These are phyloP conservation scores for Penicillium nucicola DNA, from an alignment of 495 filamentous ascomycete species.

Conservation along the genomic window DNA sequence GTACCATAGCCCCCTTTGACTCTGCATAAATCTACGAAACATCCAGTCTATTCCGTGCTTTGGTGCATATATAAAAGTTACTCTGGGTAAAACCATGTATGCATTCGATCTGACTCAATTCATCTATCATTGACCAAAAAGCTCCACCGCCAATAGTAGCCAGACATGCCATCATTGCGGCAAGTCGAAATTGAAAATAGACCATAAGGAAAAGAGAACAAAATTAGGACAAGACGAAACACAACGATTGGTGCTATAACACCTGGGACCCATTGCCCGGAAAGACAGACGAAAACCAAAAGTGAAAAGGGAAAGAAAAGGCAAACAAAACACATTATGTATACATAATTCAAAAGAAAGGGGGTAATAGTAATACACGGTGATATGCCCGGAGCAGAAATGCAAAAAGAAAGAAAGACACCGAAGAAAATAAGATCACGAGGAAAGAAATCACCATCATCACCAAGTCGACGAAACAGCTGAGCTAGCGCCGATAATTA, in stretches of 20 bases:
- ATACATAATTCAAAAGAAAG: slow-evolving; percentile 4
- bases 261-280: not conserved
- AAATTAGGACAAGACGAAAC: not conserved
- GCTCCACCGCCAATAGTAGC: not conserved
- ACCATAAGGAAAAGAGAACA: not conserved
- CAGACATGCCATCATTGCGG: not conserved
- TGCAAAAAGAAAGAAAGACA: not conserved
- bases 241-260: not conserved
- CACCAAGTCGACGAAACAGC: not conserved
- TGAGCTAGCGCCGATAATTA: not conserved
- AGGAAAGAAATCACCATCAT: not conserved
- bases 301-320: too few relatives aligned
- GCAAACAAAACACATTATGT: slow-evolving; percentile 3
- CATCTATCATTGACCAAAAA: slow-evolving; percentile 1
- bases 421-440: not conserved
- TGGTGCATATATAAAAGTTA: not conserved
- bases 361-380: slow-evolving; percentile 12
- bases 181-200: not conserved
- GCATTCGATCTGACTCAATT: not conserved
- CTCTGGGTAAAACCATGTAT: not conserved
- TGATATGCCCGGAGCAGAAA: slow-evolving; percentile 1
- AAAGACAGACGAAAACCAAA: not conserved
- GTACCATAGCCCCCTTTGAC: slow-evolving; percentile 14
- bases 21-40: not conserved
- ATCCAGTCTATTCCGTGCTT: not conserved